A percentile compares a stretch with the other conserved stretches of the same genome.
Evolutionary conservation across 345 rosid species (phyloP).

Genomic region (Gossypium turneri): DNA sequence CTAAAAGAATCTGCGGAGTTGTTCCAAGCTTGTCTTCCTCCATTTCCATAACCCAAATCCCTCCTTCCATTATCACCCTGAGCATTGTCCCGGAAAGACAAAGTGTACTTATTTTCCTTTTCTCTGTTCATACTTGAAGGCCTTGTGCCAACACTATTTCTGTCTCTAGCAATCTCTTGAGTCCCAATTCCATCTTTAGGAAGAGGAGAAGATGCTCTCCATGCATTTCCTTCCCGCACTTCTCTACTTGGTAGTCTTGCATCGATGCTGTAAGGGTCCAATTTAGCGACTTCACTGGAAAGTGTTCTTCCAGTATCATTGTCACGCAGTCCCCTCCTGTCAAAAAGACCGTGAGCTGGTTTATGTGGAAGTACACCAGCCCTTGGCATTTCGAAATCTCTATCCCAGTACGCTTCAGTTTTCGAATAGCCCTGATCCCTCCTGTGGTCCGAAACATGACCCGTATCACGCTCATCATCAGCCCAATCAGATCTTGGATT

Average conservation of each 20-base stretch:
- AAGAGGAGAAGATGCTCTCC: constrained; percentile 63
- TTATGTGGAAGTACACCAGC: constrained; percentile 56
- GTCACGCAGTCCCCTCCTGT: constrained; percentile 58
- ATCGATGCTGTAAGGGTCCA: constrained; percentile 40
- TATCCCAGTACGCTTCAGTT: constrained; percentile 67
- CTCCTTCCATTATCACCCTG: constrained; percentile 52
- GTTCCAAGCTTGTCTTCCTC: constrained; percentile 64
- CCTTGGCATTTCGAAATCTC: constrained; percentile 70
- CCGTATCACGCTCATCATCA: constrained; percentile 96
- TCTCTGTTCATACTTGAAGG: constrained; percentile 48
- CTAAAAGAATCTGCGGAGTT: constrained; percentile 37
- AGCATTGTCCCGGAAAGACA: constrained; percentile 41
- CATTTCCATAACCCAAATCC: constrained; percentile 52
- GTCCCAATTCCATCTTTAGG: constrained; percentile 37
- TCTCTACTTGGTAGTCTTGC: constrained; percentile 46
- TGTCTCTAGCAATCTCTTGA: constrained; percentile 47
- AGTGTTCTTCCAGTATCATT: constrained; percentile 56
- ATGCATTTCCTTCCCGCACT: constrained; percentile 55
- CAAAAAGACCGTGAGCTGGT: constrained; percentile 43
- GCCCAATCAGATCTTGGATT: constrained; percentile 96
- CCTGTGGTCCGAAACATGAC: constrained; percentile 55
- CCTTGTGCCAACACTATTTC: constrained; percentile 39
- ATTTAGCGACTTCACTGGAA: constrained; percentile 53
- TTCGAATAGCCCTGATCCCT: constrained; percentile 60
- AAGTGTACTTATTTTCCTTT: constrained; percentile 46